Evolutionary conservation across 208 protist genomes (phyloP), one percentile per base, ranked within the genome.

Genomic region (Porcisia hertigi): DNA sequence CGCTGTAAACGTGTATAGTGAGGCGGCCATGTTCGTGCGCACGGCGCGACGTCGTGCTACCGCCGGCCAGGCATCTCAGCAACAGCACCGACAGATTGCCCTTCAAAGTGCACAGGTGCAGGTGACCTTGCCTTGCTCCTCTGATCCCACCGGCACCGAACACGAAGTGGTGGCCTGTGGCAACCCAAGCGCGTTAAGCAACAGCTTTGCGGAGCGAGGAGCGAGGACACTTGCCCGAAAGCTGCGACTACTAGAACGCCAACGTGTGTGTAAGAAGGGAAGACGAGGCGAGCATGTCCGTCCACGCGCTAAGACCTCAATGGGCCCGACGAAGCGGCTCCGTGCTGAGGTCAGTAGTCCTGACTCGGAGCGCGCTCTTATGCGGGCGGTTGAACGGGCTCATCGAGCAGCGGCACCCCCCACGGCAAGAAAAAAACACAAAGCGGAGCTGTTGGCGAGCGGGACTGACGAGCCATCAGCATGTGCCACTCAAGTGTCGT

Each of bases 1-100:
- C 30, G 70, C 79, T 12, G 77, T 77, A 2, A 81, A 92, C 75
- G 75, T 92, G 65, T 92, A 93, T 79, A 73, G 59, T 7, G 88
- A 82, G 49, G 86, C 87, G 2, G 52, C 75, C 9, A 39, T 45
- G 9, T 83, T 91, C 72, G 75, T 80, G 30, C 78, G 78, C 45
- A 81, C 73, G 18, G 62, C 62, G 14, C 49, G 25, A 41, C 73
- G 76, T n/a, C 55, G 73, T 8, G 45, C 65, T 16, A 62, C 12
- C 36, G 49, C 71, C 6, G 79, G 9, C 47, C 69, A 23, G 52
- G 62, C 23, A 63, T 23, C 1, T 14, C 64, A 18, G 53, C 66
- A 73, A 25, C 52, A 45, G 18, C 62, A 76, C 16, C 69, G 53
- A 12, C 20, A 47, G 20, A 45, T 74, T 14, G 74, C 66, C 11